Conservation (phyloP, 768 basidiomycete species). For the Naganishia vishniacii region DNA sequence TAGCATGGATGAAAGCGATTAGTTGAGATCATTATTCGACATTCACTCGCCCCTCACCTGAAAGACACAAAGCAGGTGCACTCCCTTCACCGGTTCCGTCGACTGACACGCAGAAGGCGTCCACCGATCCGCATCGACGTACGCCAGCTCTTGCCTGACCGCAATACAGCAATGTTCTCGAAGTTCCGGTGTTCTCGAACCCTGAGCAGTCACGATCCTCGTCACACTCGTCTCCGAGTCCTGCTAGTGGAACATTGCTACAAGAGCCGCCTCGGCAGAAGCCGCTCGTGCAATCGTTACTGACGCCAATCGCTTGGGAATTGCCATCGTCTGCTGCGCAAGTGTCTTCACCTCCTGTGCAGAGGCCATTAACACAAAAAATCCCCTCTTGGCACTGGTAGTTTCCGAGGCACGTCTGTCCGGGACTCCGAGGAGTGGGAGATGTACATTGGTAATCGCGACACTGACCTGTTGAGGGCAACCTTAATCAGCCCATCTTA, state of each 20-base stretch:
- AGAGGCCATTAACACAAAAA: neutral
- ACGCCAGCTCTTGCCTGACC: neutral
- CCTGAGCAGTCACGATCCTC: slow-evolving; percentile 16
- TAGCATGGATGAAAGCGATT: neutral
- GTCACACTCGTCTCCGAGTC: slow-evolving; percentile 6
- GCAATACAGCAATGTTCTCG: neutral
- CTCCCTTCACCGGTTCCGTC: neutral
- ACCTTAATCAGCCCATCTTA: too few species aligned
- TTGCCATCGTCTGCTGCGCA: slow-evolving; percentile 9
- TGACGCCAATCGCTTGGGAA: neutral
- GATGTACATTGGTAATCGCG: neutral
- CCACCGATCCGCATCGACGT: slow-evolving; percentile 10
- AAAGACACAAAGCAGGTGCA: neutral
- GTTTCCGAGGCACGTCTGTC: neutral
- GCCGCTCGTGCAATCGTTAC: slow-evolving; percentile 2
- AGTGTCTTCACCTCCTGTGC: slow-evolving; percentile 10
- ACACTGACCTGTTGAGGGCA: neutral
- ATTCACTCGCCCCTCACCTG: neutral
- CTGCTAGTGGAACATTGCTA: neutral
- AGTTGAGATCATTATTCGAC: neutral
- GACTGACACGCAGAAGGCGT: neutral
- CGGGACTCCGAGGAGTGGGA: neutral
- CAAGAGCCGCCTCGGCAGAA: neutral
- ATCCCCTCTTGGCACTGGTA: neutral
- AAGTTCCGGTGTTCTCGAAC: neutral